Percentiles rank a stretch among this genome's conserved stretches.
phyloP scores from a whole-genome alignment of 441 rosid genomes.

The Eutrema salsugineum region DNA sequence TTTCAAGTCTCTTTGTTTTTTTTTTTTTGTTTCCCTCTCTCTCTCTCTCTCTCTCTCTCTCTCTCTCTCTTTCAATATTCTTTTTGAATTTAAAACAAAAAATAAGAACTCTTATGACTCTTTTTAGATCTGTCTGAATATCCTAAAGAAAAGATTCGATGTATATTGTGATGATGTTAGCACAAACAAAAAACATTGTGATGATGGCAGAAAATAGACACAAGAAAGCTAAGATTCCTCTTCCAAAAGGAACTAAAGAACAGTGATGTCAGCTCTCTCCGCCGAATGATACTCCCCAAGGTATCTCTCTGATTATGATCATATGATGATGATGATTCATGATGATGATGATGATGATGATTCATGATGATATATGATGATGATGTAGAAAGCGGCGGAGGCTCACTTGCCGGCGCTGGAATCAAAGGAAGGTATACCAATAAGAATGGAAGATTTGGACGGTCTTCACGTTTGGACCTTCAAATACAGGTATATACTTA shows the following conservation, averaged over 20 bases:
- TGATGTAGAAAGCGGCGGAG: constrained; percentile 84
- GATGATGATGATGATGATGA: not conserved
- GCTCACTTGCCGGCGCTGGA: constrained; percentile 76
- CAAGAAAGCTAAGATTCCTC: constrained; percentile 63
- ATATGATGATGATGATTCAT: not conserved
- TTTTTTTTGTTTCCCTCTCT: not conserved
- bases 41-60: not conserved
- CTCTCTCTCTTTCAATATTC: not conserved
- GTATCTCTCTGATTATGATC: constrained; percentile 33
- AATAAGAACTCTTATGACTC: not conserved
- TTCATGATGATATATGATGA: constrained; percentile 8
- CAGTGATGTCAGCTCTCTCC: constrained; percentile 90
- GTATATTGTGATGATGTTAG: constrained; percentile 4
- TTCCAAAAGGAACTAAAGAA: constrained; percentile 94
- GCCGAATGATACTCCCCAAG: constrained; percentile 97
- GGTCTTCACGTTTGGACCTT: constrained; percentile 86
- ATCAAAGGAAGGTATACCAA: constrained; percentile 79
- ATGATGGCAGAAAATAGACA: constrained; percentile 58
- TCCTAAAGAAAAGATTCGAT: constrained; percentile 5
- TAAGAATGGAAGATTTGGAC: constrained; percentile 80
- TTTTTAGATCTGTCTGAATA: not conserved
- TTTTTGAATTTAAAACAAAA: not conserved
- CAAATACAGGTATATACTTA: constrained; percentile 69
- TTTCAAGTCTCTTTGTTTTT: not conserved
- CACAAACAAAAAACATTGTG: not conserved